Base-by-base conservation (phyloP, 441 rosid species). In the Flueggea neowawraea region DNA sequence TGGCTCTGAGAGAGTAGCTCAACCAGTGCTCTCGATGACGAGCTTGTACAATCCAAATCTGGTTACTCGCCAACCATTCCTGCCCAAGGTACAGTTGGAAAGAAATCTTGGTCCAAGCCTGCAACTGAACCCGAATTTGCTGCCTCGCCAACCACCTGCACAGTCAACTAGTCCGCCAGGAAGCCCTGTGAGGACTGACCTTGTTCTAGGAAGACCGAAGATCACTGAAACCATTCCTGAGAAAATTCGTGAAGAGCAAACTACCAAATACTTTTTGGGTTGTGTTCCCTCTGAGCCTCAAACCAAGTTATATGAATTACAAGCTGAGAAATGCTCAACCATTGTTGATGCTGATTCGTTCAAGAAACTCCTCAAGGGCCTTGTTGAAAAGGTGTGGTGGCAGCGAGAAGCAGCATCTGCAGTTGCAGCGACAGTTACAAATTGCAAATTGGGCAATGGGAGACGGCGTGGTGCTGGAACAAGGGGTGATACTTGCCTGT, bases 351-450 rank as follows among this genome's bases (percentile, higher is more conserved):
- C 81, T 4, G 97, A 86, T 32, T 76, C 86, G 4, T 84, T 75
- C 73, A 94, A 94, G 86, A 86, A 81, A 80, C 91, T 94, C 44
- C 85, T 87, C 62, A 89, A 86, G 63, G 91, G 94, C 57, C 87
- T 94, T 55, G 50, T 60, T 0, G 92, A 84, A 64, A 86, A 82
- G 69, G 96, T 86, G 33, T 81, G 95, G 96, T 94, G 99, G 99
- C 99, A 94, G 76, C 81, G 61, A 31, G 97, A 94, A 31, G 96
- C 97, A 36, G 90, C 99, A 33, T 82, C 96, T 31, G 84, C 96
- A 0, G 76, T 94, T 59, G 94, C 97, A 14, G 70, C 86, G 28
- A 82, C 87, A 2, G 85, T 89, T 58, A 81, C 87, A 0, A 84
- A 80, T 65, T 82, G 90, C 75, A 91, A 80, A 79, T 63, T 78